Conservation (phyloP, 805 yeast genomes). For the Lachancea fermentati region DNA sequence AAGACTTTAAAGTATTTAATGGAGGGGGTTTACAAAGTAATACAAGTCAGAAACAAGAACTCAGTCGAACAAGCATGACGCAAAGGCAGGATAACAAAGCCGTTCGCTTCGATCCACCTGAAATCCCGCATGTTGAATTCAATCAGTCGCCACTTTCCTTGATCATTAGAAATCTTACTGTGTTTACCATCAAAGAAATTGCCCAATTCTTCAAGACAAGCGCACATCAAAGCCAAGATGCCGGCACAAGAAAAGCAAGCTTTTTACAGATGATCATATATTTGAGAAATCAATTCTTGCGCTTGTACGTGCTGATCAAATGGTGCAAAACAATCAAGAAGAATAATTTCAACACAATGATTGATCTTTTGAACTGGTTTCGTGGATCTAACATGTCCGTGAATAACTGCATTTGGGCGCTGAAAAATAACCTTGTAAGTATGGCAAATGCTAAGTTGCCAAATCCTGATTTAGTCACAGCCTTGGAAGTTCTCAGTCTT, state of each 20-base stretch:
- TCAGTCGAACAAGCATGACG: not conserved
- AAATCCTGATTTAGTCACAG: constrained; percentile 83
- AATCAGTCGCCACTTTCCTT: constrained; percentile 31
- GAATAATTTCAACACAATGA: constrained; percentile 63
- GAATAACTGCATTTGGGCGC: constrained; percentile 55
- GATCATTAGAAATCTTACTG: constrained; percentile 29
- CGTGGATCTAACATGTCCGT: constrained; percentile 70
- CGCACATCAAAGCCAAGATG: constrained; percentile 18
- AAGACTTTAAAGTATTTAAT: constrained; percentile 2
- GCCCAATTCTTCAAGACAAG: constrained; percentile 32
- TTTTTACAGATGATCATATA: constrained; percentile 64
- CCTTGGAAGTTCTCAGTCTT: constrained; percentile 72
- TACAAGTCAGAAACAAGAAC: not conserved
- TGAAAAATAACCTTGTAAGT: constrained; percentile 55
- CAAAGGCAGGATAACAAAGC: constrained; percentile 1
- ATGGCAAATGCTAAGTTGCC: constrained; percentile 85
- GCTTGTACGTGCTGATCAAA: constrained; percentile 78
- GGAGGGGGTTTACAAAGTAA: constrained; percentile 1
- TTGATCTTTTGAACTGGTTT: constrained; percentile 86
- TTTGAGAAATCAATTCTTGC: constrained; percentile 76
- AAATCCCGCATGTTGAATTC: constrained; percentile 32
- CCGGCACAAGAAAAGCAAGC: constrained; percentile 51
- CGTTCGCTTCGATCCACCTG: constrained; percentile 14
- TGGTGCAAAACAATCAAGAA: constrained; percentile 70
- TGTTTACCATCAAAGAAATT: constrained; percentile 29